These are phyloP conservation scores for Epichloe sp. DNA, from an alignment of 2,329 filamentous ascomycete genomes.

Conservation along the genomic window DNA sequence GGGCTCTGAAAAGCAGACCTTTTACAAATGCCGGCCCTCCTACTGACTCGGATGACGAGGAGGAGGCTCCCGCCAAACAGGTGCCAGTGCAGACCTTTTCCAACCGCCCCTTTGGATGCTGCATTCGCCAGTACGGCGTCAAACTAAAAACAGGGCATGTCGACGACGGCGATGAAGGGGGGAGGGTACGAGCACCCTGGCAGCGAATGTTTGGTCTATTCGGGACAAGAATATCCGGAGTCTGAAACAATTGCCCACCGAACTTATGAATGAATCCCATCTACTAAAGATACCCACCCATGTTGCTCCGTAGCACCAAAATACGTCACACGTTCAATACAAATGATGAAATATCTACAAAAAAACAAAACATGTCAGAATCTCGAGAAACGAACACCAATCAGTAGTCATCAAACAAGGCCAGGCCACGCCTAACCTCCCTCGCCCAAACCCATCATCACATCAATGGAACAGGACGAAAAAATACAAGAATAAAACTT, in stretches of 20 bases:
- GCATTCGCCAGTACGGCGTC: conserved; percentile 58
- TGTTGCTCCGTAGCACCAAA: background rate
- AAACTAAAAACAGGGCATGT: conserved; percentile 28
- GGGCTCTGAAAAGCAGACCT: conserved; percentile 1
- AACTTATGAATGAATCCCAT: background rate
- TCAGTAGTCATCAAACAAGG: too few relatives aligned
- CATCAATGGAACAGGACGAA: too few relatives aligned
- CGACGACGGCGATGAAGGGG: conserved; percentile 39
- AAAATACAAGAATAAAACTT: too few relatives aligned
- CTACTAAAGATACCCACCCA: background rate
- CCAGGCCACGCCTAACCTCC: too few relatives aligned
- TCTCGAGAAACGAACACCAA: too few relatives aligned
- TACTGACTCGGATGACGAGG: conserved; percentile 8
- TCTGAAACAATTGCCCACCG: background rate
- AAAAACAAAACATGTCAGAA: too few relatives aligned
- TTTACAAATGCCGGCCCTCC: background rate
- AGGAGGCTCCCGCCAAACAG: background rate
- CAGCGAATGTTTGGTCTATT: conserved; percentile 51
- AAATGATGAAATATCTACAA: too few relatives aligned
- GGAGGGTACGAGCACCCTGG: conserved; percentile 34
- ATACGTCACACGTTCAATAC: too few relatives aligned
- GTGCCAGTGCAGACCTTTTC: conserved; percentile 16
- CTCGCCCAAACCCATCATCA: too few relatives aligned
- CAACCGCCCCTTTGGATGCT: conserved; percentile 54
- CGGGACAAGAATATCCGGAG: conserved; percentile 41